Conservation (phyloP, 768 basidiomycete species). For the Boletus coccyginus region DNA sequence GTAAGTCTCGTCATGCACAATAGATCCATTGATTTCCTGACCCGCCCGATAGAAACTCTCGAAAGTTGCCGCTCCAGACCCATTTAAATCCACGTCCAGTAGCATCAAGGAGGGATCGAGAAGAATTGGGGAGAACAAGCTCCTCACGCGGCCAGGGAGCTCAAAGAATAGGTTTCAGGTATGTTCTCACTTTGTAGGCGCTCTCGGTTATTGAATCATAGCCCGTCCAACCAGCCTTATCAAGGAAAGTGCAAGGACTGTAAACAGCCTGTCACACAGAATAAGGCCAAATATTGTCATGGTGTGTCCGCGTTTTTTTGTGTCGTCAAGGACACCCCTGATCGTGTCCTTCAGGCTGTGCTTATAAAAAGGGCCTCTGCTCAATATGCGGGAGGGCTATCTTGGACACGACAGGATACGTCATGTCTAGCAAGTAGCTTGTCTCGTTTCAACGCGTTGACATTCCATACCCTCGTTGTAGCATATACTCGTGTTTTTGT, state of each 20-base stretch:
- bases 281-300: slow-evolving; percentile 87
- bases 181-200: slow-evolving; percentile 27
- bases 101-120: slow-evolving; percentile 79
- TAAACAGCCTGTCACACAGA: slow-evolving; percentile 80
- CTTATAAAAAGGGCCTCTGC: slow-evolving; percentile 83
- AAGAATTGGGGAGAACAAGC: slow-evolving; percentile 84
- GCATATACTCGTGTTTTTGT: slow-evolving; percentile 2
- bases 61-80: slow-evolving; percentile 87
- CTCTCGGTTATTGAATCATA: background rate
- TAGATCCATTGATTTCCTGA: slow-evolving; percentile 3
- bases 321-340: slow-evolving; percentile 1
- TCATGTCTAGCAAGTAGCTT: slow-evolving; percentile 76
- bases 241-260: slow-evolving; percentile 86
- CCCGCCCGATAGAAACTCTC: slow-evolving; percentile 68
- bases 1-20: slow-evolving; percentile 37
- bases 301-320: slow-evolving; percentile 42
- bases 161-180: slow-evolving; percentile 80
- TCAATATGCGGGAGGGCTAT: slow-evolving; percentile 88
- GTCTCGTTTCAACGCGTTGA: background rate
- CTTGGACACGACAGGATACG: slow-evolving; percentile 78
- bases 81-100: slow-evolving; percentile 69
- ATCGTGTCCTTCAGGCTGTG: slow-evolving; percentile 57
- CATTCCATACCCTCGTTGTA: slow-evolving; percentile 26
- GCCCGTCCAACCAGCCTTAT: slow-evolving; percentile 58
- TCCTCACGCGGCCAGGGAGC: slow-evolving; percentile 63